Evolutionary conservation across 169 alveolate genomes (phyloP), one percentile per base, ranked within the genome.

Genomic region (Plasmodium blacklocki): DNA sequence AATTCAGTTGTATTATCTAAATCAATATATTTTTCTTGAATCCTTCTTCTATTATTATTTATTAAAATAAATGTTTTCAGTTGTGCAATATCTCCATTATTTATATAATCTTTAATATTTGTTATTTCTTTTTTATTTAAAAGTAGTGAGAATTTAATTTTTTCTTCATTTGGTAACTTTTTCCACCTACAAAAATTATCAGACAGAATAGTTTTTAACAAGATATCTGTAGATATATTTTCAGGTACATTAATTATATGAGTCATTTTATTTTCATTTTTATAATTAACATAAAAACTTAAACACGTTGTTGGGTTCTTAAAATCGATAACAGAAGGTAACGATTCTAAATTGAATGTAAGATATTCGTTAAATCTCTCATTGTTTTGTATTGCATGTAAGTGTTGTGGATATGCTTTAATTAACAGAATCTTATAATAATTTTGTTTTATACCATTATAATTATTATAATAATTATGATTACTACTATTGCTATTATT

Each of bases 251-350:
- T 83, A 43, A 39, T 83, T 67, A 83, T 83, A 29, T 83, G 56
- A 32, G 83, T 68, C 19, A 83, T 54, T 83, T 83, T 83, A 43
- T 68, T 68, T 50, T 83, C 74, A 56, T 83, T 52, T 67, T 83
- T 83, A 63, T 83, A 83, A 26, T 68, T 68, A 23, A 67, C 85
- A 72, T 83, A 68, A 68, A 83, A 83, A 32, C 85, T 83, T 29
- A 83, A 26, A n/a, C 49, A 56, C 32, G 54, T 68, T n/a, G 26
- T 15, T 2, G 91, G 91, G 21, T 67, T 68, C 12, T 68, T 32
- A 83, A 83, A 68, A 43, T 83, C 91, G 32, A 83, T 83, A 8
- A 83, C 56, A 39, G 80, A 68, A 4, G 91, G 91, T 52, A 83
- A 49, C 0, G 74, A 43, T 32, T 83, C 91, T 8, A 83, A 54